These are phyloP conservation scores for Debaryomyces fabryi DNA, from an alignment of 1,139 yeast genomes.

Conservation along the genomic window DNA sequence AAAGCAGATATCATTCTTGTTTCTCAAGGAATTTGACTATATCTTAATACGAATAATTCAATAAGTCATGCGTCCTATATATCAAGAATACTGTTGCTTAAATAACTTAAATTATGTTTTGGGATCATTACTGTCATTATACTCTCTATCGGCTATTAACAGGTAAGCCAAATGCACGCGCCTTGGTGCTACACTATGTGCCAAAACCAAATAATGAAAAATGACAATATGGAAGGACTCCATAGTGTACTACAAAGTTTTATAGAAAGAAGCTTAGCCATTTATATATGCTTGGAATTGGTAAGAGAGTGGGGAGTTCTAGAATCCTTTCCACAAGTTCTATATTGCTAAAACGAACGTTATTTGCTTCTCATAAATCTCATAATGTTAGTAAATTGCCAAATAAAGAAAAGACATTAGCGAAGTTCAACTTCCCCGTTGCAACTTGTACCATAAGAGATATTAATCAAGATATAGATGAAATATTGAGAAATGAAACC, in stretches of 20 bases:
- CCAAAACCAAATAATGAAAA: conserved; percentile 5
- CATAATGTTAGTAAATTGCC: conserved; percentile 22
- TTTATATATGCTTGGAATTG: conserved; percentile 1
- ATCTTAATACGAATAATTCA: neutral
- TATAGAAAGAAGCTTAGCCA: neutral
- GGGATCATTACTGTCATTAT: neutral
- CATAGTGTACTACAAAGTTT: neutral
- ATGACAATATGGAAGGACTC: neutral
- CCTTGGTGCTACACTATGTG: neutral
- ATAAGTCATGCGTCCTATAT: neutral
- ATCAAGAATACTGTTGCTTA: neutral
- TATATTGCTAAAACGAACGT: neutral
- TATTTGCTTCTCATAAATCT: neutral
- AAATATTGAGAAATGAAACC: conserved; percentile 13
- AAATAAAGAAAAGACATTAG: conserved; percentile 24
- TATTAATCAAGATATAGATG: conserved; percentile 19
- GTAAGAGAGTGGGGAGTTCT: neutral
- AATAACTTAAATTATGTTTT: neutral
- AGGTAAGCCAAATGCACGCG: neutral
- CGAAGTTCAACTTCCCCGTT: conserved; percentile 42
- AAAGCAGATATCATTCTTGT: conserved; percentile 20
- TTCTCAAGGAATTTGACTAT: neutral
- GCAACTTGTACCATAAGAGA: conserved; percentile 36
- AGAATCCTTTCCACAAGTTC: neutral
- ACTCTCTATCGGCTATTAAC: neutral